Evolutionary conservation across 2,329 filamentous ascomycete species (phyloP), one percentile per base, ranked within the genome.

Genomic region (Decorospora gaudefroyi): DNA sequence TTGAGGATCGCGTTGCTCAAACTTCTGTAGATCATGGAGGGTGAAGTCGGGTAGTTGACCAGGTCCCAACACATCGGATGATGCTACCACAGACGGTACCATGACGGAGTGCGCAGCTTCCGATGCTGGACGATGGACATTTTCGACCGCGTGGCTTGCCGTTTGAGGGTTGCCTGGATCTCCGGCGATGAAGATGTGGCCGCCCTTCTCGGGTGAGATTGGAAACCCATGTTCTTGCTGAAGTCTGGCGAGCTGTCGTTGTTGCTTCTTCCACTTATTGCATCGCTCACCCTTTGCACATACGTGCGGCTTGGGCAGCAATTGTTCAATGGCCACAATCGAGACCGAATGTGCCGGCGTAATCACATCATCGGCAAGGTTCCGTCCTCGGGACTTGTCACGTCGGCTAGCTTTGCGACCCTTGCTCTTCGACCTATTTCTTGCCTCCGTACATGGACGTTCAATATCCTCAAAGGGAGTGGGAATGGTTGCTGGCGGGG

Each of bases 201-300:
- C 86, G 31, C 82, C 78, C 38, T 78, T 77, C 56, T 84, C 77
- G 36, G 76, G 75, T 35, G 68, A 82, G 54, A 86, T 81, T 0
- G 90, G 89, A 60, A 76, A 76, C 21, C 71, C 73, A 49, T 91
- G 84, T 50, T 91, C 86, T 51, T 84, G 82, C 61, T 86, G 83
- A 60, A 95, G 84, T 17, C 83, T 81, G 29, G 87, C 82, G 33
- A 95, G 81, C 68, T 88, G 80, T 22, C 84, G 81, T 69, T 95
- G 87, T 64, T 92, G 87, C 67, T 86, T 89, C 68, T 80, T 82
- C 80, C 82, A 95, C 68, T 90, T 95, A 34, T 82, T 77, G 71
- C 91, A 96, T 57, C 87, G 84, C 69, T 93, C 88, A 31, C 91
- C 91, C 69, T 95, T 95, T 31, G 83, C 83, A 73, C 91, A 96